Evolutionary conservation across 164 flowering plant species (phyloP).

Genomic region (Buxus sempervirens): DNA sequence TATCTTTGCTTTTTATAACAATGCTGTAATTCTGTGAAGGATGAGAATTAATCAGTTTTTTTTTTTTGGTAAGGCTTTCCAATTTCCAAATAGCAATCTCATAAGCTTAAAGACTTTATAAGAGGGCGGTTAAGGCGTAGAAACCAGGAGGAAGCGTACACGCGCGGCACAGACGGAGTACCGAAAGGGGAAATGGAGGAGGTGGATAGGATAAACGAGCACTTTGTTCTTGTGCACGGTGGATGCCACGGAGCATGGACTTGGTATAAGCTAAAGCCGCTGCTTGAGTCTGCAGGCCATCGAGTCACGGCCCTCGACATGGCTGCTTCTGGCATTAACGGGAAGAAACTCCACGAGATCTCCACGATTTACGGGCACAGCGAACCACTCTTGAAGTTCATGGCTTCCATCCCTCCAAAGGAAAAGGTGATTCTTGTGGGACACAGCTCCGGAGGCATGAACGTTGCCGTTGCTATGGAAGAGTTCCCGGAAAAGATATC

Average conservation of each 20-base stretch:
- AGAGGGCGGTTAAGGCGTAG: too few species aligned
- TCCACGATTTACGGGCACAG: constrained; percentile 23
- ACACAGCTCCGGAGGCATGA: constrained; percentile 31
- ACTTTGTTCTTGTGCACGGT: constrained; percentile 62
- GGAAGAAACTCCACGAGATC: constrained; percentile 15
- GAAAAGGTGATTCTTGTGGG: constrained; percentile 39
- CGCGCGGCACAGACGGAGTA: background rate
- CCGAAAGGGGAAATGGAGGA: background rate
- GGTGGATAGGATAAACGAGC: constrained; percentile 17
- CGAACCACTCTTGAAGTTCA: constrained; percentile 33
- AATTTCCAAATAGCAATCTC: too few species aligned
- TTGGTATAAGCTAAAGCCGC: constrained; percentile 49
- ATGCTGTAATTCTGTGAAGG: too few species aligned
- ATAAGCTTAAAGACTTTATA: too few species aligned
- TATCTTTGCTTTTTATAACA: too few species aligned
- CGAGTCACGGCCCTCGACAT: constrained; percentile 43
- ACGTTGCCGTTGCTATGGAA: constrained; percentile 29
- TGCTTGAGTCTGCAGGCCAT: constrained; percentile 37
- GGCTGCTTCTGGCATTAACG: constrained; percentile 34
- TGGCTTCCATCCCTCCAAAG: constrained; percentile 25
- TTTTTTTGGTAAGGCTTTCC: background rate
- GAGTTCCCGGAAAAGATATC: constrained; percentile 22
- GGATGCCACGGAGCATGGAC: constrained; percentile 59
- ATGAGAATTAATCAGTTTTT: too few species aligned
- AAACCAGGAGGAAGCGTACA: background rate